Evolutionary conservation across 495 filamentous ascomycete species (phyloP).

Genomic region (Aspergillus steynii): DNA sequence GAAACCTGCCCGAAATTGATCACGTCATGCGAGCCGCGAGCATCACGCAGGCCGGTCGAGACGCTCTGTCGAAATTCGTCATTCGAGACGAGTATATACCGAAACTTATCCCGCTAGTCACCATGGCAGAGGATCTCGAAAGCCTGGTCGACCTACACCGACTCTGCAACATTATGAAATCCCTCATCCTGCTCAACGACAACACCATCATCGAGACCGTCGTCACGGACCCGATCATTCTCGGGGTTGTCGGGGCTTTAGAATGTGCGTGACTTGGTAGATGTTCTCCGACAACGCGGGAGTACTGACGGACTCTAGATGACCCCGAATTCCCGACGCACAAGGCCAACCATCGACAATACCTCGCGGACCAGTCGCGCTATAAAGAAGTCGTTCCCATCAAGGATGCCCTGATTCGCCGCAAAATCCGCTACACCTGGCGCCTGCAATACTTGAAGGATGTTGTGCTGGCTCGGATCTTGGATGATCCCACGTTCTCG

Average conservation of each 20-base stretch:
- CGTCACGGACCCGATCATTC: conserved; percentile 82
- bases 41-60: conserved; percentile 71
- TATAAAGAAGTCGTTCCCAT: conserved; percentile 97
- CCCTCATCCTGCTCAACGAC: conserved; percentile 90
- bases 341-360: conserved; percentile 96
- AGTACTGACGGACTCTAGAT: conserved; percentile 48
- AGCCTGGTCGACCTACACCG: conserved; percentile 81
- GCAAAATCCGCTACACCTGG: conserved; percentile 95
- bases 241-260: conserved; percentile 92
- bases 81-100: conserved; percentile 81
- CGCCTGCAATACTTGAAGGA: conserved; percentile 98
- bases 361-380: conserved; percentile 80
- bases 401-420: conserved; percentile 72
- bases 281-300: conserved; percentile 9
- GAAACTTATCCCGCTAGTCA: conserved; percentile 83
- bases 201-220: conserved; percentile 89
- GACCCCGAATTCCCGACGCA: conserved; percentile 98
- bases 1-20: conserved; percentile 80
- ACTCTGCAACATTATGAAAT: conserved; percentile 98
- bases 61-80: conserved; percentile 86
- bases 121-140: conserved; percentile 87
- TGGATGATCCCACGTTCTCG: conserved; percentile 96
- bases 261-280: conserved; percentile 63
- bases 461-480: conserved; percentile 90
- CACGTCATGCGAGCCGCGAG: conserved; percentile 74